These are phyloP conservation scores for Ophiostoma fasciatum DNA, from an alignment of 2,329 filamentous ascomycete genomes.

Conservation along the genomic window DNA sequence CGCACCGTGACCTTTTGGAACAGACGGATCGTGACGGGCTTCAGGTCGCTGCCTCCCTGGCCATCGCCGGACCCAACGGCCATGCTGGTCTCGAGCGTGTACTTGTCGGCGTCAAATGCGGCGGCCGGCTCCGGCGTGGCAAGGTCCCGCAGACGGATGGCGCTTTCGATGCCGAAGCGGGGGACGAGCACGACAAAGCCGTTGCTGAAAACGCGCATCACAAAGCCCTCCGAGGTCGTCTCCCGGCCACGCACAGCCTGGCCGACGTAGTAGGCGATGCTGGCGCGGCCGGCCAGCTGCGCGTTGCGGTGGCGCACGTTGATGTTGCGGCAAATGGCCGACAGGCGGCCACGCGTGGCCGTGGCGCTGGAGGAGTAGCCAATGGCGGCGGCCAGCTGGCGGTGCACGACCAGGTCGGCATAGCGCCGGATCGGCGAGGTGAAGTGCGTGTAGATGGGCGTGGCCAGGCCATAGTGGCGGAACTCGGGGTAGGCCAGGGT, in stretches of 20 bases:
- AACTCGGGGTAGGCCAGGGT: slow-evolving; percentile 89
- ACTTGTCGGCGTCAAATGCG: slow-evolving; percentile 74
- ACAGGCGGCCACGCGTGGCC: slow-evolving; percentile 69
- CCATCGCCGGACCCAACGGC: neutral
- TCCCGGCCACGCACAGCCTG: slow-evolving; percentile 74
- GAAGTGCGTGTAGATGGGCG: slow-evolving; percentile 97
- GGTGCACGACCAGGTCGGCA: slow-evolving; percentile 70
- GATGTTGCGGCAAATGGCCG: slow-evolving; percentile 95
- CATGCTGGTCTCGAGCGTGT: slow-evolving; percentile 46
- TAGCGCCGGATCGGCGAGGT: slow-evolving; percentile 95
- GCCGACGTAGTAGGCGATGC: slow-evolving; percentile 94
- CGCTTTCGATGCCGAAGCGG: slow-evolving; percentile 83
- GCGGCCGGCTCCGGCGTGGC: slow-evolving; percentile 59
- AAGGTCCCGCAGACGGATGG: slow-evolving; percentile 77
- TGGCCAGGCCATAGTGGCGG: slow-evolving; percentile 90
- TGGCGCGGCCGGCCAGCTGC: slow-evolving; percentile 84
- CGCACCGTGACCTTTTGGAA: slow-evolving; percentile 86
- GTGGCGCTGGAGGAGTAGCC: slow-evolving; percentile 81
- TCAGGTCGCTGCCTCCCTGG: slow-evolving; percentile 20
- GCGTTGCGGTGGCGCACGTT: slow-evolving; percentile 95
- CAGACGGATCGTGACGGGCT: slow-evolving; percentile 54
- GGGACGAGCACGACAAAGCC: slow-evolving; percentile 95
- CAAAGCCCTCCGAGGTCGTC: slow-evolving; percentile 61
- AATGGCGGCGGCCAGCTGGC: slow-evolving; percentile 84
- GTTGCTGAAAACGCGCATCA: slow-evolving; percentile 96